Evolutionary conservation across 1,139 yeast species (phyloP).

Genomic region (Sugiyamaella xylanicola): DNA sequence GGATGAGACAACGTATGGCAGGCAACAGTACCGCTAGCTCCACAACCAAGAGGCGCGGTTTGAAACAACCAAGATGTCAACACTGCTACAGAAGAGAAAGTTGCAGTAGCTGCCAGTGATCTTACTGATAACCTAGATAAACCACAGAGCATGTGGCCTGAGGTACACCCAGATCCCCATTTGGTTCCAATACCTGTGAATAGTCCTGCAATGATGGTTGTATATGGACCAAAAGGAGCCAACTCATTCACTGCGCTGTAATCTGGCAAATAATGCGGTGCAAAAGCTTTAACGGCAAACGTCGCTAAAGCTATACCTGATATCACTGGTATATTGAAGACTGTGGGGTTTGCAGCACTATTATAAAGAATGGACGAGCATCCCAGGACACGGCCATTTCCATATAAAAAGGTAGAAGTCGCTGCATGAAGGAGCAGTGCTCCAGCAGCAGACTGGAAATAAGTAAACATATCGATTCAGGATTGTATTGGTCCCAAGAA

Average conservation of each 20-base stretch:
- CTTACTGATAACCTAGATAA: conserved; percentile 48
- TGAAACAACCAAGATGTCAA: conserved; percentile 28
- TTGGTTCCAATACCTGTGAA: conserved; percentile 51
- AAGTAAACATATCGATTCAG: conserved; percentile 46
- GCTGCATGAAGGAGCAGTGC: conserved; percentile 50
- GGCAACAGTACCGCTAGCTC: conserved; percentile 20
- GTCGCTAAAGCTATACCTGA: conserved; percentile 42
- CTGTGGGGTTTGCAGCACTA: conserved; percentile 33
- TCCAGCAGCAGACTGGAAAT: conserved; percentile 48
- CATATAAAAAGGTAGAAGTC: conserved; percentile 45
- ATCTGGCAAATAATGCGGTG: conserved; percentile 40
- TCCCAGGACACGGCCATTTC: conserved; percentile 48
- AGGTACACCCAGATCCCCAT: conserved; percentile 53
- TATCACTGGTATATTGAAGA: conserved; percentile 35
- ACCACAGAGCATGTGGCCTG: conserved; percentile 55
- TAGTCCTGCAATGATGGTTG: conserved; percentile 40
- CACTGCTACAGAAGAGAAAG: conserved; percentile 44
- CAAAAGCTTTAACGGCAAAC: conserved; percentile 26
- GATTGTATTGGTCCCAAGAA: too few species aligned
- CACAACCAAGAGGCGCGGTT: conserved; percentile 32
- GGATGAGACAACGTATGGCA: conserved; percentile 29
- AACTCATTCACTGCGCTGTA: conserved; percentile 24
- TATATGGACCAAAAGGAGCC: conserved; percentile 29
- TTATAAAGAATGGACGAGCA: conserved; percentile 48
- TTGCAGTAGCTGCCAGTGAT: conserved; percentile 48